Percentiles rank a stretch among this genome's conserved stretches.
Evolutionary conservation across 2,329 filamentous ascomycete genomes (phyloP).

Genomic region (Fusarium nygamai): DNA sequence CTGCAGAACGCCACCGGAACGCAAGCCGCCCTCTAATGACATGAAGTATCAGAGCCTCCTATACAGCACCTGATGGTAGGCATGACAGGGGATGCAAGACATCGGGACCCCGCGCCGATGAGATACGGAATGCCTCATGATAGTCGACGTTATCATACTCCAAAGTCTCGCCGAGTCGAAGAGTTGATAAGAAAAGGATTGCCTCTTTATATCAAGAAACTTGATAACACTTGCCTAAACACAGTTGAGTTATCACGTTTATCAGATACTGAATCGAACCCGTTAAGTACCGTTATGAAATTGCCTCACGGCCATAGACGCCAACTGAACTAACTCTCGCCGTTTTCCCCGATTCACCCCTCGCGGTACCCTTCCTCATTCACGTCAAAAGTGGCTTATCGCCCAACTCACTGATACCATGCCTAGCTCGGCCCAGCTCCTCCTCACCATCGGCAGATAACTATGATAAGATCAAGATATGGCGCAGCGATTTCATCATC

Average conservation of each 20-base stretch:
- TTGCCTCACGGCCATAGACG: neutral
- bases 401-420: neutral
- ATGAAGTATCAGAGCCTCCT: neutral
- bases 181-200: neutral
- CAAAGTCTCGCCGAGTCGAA: neutral
- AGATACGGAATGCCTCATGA: neutral
- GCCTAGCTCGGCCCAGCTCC: neutral
- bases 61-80: too few species aligned
- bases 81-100: neutral
- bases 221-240: neutral
- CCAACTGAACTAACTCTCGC: neutral
- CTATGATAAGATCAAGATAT: neutral
- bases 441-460: neutral
- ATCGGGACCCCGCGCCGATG: neutral
- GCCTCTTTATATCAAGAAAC: neutral
- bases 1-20: neutral
- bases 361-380: conserved; percentile 15
- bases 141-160: neutral
- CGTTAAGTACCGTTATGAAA: neutral
- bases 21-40: neutral
- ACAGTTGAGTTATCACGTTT: neutral
- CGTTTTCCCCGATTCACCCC: neutral
- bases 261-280: neutral
- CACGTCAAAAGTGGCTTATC: conserved; percentile 2
- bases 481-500: neutral